phyloP scores from a whole-genome alignment of 495 filamentous ascomycete genomes.

The Aspergillus taichungensis region DNA sequence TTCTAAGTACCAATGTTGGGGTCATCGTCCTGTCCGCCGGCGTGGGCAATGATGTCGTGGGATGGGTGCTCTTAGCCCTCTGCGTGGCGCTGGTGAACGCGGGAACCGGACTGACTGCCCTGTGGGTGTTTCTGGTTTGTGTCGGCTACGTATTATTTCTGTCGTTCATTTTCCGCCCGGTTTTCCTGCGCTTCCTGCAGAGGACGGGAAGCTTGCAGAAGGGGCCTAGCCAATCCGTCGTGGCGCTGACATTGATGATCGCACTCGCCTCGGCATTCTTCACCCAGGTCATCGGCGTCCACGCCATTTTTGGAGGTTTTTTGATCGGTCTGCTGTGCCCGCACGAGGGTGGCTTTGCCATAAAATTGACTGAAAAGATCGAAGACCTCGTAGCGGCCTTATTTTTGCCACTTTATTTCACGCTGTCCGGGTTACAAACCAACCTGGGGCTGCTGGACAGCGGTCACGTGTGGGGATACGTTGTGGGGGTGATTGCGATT shows the following conservation, averaged over 20 bases:
- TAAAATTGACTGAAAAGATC: constrained; percentile 91
- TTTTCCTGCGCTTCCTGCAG: constrained; percentile 66
- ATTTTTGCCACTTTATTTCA: constrained; percentile 94
- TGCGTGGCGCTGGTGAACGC: constrained; percentile 94
- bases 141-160: constrained; percentile 73
- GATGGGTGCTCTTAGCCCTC: constrained; percentile 89
- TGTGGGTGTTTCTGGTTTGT: constrained; percentile 75
- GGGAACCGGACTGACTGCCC: constrained; percentile 69
- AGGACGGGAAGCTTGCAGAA: constrained; percentile 74
- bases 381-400: constrained; percentile 84
- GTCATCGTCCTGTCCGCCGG: constrained; percentile 88
- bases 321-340: constrained; percentile 86
- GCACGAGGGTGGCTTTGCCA: constrained; percentile 88
- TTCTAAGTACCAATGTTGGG: constrained; percentile 77
- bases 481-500: constrained; percentile 71
- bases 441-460: constrained; percentile 78
- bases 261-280: constrained; percentile 85
- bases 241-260: constrained; percentile 73
- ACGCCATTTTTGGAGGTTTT: constrained; percentile 88
- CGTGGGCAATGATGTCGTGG: constrained; percentile 91
- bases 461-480: constrained; percentile 87
- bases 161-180: constrained; percentile 63
- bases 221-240: constrained; percentile 80
- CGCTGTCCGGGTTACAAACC: constrained; percentile 82
- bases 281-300: constrained; percentile 85